These are phyloP conservation scores for Wallacemonas sp. DNA, from an alignment of 208 protist species.

Conservation along the genomic window DNA sequence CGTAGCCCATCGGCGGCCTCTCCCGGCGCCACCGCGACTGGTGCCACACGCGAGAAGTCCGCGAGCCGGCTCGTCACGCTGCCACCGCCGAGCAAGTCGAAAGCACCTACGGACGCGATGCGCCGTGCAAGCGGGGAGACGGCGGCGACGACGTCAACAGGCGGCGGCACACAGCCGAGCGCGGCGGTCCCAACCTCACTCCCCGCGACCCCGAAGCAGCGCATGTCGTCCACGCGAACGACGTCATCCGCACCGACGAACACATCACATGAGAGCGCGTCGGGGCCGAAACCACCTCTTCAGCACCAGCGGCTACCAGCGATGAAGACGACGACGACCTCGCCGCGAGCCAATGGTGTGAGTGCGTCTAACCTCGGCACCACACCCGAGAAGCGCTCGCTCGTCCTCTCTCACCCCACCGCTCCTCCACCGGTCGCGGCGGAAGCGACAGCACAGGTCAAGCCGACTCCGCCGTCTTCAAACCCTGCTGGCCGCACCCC, in stretches of 20 bases:
- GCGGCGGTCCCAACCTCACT: not conserved
- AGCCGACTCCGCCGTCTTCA: not conserved
- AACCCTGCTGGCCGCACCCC: not conserved
- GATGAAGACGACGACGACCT: constrained; percentile 4
- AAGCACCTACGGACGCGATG: too few relatives aligned
- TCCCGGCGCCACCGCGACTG: too few relatives aligned
- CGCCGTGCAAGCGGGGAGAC: too few relatives aligned
- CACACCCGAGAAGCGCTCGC: not conserved
- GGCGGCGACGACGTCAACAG: too few relatives aligned
- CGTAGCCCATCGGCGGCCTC: too few relatives aligned
- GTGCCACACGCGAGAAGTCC: too few relatives aligned
- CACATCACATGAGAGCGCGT: not conserved
- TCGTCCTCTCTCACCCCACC: not conserved
- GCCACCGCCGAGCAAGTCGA: too few relatives aligned
- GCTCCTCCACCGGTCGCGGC: not conserved
- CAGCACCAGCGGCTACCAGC: constrained; percentile 2
- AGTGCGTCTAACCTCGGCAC: too few relatives aligned
- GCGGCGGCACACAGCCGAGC: not conserved
- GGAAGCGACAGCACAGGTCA: not conserved
- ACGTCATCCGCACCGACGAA: not conserved
- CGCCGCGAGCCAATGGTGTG: too few relatives aligned
- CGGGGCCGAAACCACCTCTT: not conserved
- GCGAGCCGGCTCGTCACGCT: too few relatives aligned
- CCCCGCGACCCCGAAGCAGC: not conserved
- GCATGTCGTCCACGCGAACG: too few relatives aligned